phyloP scores from a whole-genome alignment of 441 rosid genomes.

The Flueggea neowawraea region DNA sequence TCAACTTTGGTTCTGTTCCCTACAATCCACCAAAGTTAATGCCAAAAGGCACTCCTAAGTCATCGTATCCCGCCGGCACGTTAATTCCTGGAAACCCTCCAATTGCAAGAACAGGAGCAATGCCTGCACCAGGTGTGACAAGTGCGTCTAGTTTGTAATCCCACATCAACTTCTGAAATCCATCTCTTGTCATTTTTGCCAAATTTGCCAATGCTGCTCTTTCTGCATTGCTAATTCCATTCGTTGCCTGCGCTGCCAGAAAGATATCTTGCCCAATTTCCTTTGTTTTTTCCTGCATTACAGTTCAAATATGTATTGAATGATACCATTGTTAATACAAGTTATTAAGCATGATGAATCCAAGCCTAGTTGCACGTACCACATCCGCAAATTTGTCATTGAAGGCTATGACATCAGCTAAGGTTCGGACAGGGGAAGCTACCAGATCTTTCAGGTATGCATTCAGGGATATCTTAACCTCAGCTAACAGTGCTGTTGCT shows the following conservation, averaged over 20 bases:
- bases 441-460: constrained; percentile 31
- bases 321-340: neutral
- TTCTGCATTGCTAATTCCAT: constrained; percentile 23
- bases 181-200: constrained; percentile 16
- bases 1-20: constrained; percentile 4
- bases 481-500: constrained; percentile 37
- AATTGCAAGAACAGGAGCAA: constrained; percentile 26
- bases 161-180: constrained; percentile 26
- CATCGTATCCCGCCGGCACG: constrained; percentile 26
- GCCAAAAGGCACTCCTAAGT: constrained; percentile 2
- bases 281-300: constrained; percentile 25
- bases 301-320: neutral
- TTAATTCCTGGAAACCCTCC: constrained; percentile 35
- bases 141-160: constrained; percentile 24
- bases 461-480: constrained; percentile 48
- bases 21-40: constrained; percentile 6
- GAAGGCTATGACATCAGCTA: constrained; percentile 38
- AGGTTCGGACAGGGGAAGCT: constrained; percentile 31
- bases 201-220: constrained; percentile 20
- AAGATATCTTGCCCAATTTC: constrained; percentile 27
- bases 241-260: constrained; percentile 21
- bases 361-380: constrained; percentile 15
- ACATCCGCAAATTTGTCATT: constrained; percentile 21
- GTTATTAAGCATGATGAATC: neutral
- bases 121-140: constrained; percentile 15